Evolutionary conservation across 1,284 basidiomycete genomes (phyloP).

Genomic region (Mycena citricolor): DNA sequence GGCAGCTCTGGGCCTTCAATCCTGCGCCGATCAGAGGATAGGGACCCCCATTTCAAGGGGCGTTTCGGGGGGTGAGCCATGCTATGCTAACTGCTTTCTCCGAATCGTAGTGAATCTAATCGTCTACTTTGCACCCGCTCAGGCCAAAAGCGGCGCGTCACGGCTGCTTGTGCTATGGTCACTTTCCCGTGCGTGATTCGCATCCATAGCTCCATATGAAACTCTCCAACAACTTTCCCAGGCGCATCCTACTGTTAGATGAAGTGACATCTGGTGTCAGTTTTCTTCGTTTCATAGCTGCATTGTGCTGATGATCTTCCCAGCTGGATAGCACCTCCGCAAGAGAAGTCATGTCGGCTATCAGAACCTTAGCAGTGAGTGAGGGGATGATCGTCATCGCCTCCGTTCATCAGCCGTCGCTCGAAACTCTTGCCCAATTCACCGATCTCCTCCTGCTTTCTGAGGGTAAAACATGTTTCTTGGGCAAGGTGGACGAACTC

Average conservation of each 20-base stretch:
- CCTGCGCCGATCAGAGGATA: constrained; percentile 56
- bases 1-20: constrained; percentile 53
- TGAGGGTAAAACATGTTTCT: constrained; percentile 45
- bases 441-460: constrained; percentile 57
- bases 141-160: constrained; percentile 66
- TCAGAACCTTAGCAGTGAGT: constrained; percentile 40
- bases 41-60: constrained; percentile 59
- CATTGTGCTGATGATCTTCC: constrained; percentile 4
- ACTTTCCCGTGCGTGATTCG: constrained; percentile 46
- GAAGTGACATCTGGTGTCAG: constrained; percentile 57
- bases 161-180: constrained; percentile 64
- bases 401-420: constrained; percentile 64
- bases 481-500: constrained; percentile 44
- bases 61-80: constrained; percentile 48
- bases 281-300: constrained; percentile 6
- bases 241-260: constrained; percentile 59
- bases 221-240: constrained; percentile 21
- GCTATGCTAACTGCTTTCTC: not conserved
- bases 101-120: too few species aligned
- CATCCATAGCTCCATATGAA: too few species aligned
- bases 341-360: constrained; percentile 50
- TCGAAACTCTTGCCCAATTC: constrained; percentile 58
- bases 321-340: constrained; percentile 64
- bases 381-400: constrained; percentile 60
- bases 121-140: not conserved